Evolutionary conservation across 2,329 filamentous ascomycete species (phyloP), one percentile per base, ranked within the genome.

Genomic region (Aspergillus pseudoglaucus): DNA sequence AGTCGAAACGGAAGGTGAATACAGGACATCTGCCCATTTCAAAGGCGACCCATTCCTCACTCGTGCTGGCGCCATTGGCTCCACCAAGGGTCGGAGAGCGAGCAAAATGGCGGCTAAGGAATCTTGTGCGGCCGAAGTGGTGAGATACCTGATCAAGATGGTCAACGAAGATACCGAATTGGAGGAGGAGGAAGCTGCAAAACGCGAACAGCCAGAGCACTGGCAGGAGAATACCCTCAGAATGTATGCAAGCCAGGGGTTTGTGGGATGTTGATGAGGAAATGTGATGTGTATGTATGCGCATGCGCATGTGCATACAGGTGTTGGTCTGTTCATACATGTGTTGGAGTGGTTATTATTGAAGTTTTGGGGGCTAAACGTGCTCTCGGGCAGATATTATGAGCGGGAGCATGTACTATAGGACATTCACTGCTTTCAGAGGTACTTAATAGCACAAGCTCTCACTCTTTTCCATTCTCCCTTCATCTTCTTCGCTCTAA

Each of bases 61-160:
- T 42, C 58, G 63, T 2, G 63, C 59, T 1, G 61, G 65, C n/a
- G 52, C 58, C 3, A 55, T 68, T 30, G 55, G 56, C 17, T 33
- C 57, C 10, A 46, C 57, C 1, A 49, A 50, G 3, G 41, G 45
- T 8, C 23, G 52, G 15, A 44, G 30, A 7, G 15, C 17, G 15
- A 49, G 47, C 3, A 40, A 47, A 6, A 30, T 35, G 0, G 32
- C 17, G 3, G 61, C 55, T 0, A 30, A 54, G 14, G 55, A 63
- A 40, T 39, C 49, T 0, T 67, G 63, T 17, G 58, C 61, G 2
- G 51, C 50, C 44, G 50, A 58, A n/a, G 52, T 62, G 9, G 53
- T 60, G 7, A 42, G 56, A n/a, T 64, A 60, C 35, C 44, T 69
- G 20, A 53, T 65, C 6, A 35, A 50, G 1, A 57, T 67, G 47